Percentiles rank a stretch among this genome's conserved stretches.
Conservation (phyloP, 164 flowering plant genomes). For the Vitis riparia region DNA sequence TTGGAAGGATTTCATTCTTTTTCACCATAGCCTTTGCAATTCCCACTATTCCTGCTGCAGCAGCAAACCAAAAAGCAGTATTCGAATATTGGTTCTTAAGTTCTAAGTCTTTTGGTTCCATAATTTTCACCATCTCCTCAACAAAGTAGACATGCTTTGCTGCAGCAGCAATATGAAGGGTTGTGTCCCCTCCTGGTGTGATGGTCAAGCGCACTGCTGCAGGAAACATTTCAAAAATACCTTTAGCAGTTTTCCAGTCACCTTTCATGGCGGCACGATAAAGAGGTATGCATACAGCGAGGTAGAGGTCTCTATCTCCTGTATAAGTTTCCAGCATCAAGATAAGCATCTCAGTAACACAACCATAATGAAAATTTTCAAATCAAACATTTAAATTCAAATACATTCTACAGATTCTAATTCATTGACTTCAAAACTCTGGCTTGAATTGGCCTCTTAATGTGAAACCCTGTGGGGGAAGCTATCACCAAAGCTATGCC, state of each 20-base stretch:
- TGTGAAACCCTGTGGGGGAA: too few relatives aligned
- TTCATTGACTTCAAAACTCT: too few relatives aligned
- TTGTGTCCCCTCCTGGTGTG: background rate
- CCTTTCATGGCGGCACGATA: background rate
- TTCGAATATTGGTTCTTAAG: slow-evolving; percentile 1
- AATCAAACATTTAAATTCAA: too few relatives aligned
- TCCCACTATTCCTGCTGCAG: slow-evolving; percentile 17
- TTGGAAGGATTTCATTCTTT: slow-evolving; percentile 7
- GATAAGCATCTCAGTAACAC: too few relatives aligned
- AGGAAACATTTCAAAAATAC: background rate
- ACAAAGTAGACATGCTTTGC: background rate
- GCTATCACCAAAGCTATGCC: too few relatives aligned
- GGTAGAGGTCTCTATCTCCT: too few relatives aligned
- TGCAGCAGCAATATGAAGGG: slow-evolving; percentile 3
- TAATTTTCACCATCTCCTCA: background rate
- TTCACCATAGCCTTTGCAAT: slow-evolving; percentile 31
- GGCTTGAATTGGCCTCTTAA: too few relatives aligned
- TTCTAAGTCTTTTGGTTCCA: slow-evolving; percentile 6
- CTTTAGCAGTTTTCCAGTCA: background rate
- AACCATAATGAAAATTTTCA: too few relatives aligned
- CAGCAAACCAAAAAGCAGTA: slow-evolving; percentile 39
- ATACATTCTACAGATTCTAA: too few relatives aligned
- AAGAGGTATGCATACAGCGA: too few relatives aligned
- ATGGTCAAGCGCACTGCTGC: background rate
- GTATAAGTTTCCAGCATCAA: too few relatives aligned